Conservation (phyloP, 2,329 filamentous ascomycete species). For the Dichotomopilus funicola region DNA sequence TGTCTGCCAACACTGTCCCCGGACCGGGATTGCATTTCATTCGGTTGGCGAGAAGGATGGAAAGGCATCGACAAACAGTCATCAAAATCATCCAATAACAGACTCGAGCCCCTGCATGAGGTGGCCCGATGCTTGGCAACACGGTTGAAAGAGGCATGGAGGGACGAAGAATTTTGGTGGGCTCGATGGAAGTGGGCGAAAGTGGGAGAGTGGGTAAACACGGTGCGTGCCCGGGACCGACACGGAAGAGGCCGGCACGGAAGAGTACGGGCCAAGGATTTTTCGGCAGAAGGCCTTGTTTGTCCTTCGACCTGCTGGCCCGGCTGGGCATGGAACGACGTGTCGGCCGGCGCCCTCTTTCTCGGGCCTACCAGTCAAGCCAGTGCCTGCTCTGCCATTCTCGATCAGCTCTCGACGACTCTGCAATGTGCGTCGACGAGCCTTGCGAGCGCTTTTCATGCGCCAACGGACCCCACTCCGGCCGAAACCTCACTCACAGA, state of each 20-base stretch:
- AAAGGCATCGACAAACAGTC: not conserved
- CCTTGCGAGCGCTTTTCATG: not conserved
- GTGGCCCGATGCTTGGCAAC: not conserved
- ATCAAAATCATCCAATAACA: constrained; percentile 6
- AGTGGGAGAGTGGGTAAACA: not conserved
- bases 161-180: too few relatives aligned
- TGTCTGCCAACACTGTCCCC: not conserved
- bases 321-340: not conserved
- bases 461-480: constrained; percentile 9
- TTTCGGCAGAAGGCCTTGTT: constrained; percentile 6
- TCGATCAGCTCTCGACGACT: too few relatives aligned
- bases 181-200: too few relatives aligned
- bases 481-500: not conserved
- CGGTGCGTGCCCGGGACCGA: not conserved
- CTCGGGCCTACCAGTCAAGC: too few relatives aligned
- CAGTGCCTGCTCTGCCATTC: too few relatives aligned
- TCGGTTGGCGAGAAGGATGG: not conserved
- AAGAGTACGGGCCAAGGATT: constrained; percentile 11
- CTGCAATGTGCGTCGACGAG: too few relatives aligned
- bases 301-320: not conserved
- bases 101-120: constrained; percentile 5
- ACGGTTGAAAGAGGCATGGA: not conserved
- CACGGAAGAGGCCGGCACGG: not conserved
- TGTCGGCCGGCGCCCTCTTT: not conserved
- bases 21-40: not conserved